These are phyloP conservation scores for Musa beccarii DNA, from an alignment of 176 grass and related monocot genomes.

Conservation along the genomic window DNA sequence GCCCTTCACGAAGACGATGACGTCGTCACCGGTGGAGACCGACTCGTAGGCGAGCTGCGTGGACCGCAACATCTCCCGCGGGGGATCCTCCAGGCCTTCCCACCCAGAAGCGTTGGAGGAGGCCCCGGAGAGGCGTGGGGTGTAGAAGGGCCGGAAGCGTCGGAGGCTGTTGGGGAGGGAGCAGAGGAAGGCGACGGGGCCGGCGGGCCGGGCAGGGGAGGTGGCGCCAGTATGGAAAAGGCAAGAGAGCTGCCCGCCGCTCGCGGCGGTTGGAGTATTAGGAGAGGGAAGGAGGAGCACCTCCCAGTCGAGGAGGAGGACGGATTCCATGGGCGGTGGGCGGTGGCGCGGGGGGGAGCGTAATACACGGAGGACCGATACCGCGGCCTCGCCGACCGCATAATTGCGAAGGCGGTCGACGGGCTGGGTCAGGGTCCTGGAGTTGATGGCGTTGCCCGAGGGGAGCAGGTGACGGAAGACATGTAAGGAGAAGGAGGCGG, in stretches of 20 bases:
- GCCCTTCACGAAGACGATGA: slow-evolving; percentile 52
- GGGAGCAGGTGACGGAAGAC: too few relatives aligned
- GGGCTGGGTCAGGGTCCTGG: too few relatives aligned
- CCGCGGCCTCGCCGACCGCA: too few relatives aligned
- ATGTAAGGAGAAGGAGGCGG: too few relatives aligned
- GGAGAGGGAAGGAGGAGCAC: slow-evolving; percentile 31
- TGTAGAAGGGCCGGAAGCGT: slow-evolving; percentile 18
- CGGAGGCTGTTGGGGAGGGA: slow-evolving; percentile 27
- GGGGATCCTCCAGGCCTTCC: not conserved
- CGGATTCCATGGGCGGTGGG: slow-evolving; percentile 9
- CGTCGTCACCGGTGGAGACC: slow-evolving; percentile 20
- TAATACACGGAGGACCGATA: too few relatives aligned
- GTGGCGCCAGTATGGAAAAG: slow-evolving; percentile 18
- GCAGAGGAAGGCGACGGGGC: slow-evolving; percentile 29
- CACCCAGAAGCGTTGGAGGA: too few relatives aligned
- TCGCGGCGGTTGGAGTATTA: not conserved
- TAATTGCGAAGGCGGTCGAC: too few relatives aligned
- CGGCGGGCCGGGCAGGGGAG: slow-evolving; percentile 28
- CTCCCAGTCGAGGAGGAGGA: slow-evolving; percentile 58
- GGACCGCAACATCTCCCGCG: slow-evolving; percentile 31
- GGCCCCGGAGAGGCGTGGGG: slow-evolving; percentile 21
- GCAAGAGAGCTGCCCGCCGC: slow-evolving; percentile 24
- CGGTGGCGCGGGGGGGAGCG: not conserved
- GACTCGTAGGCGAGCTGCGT: slow-evolving; percentile 52
- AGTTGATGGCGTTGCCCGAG: too few relatives aligned